Conservation (phyloP, 495 filamentous ascomycete species). For the Penicillium ochrochloron region DNA sequence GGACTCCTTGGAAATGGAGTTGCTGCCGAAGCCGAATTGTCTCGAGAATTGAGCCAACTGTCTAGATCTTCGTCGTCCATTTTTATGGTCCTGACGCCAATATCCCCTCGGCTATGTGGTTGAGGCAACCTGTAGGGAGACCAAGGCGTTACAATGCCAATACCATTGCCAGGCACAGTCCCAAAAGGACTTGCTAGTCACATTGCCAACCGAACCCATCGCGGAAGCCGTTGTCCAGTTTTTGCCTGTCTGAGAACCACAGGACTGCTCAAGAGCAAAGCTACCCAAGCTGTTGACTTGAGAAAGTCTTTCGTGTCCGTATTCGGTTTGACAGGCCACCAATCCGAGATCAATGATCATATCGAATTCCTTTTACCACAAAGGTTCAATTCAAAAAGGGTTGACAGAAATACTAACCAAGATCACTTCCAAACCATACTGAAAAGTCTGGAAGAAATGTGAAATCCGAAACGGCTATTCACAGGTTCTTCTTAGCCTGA, state of each 20-base stretch:
- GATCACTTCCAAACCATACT: background rate
- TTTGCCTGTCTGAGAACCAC: background rate
- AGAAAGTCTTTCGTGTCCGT: background rate
- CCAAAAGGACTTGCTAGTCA: slow-evolving; percentile 20
- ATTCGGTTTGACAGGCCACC: background rate
- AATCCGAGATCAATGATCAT: background rate
- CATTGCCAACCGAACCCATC: slow-evolving; percentile 24
- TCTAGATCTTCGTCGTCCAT: background rate
- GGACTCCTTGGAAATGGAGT: slow-evolving; percentile 5
- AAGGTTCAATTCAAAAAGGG: background rate
- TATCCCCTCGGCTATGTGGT: slow-evolving; percentile 10
- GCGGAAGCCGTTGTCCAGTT: background rate
- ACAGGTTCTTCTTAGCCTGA: background rate
- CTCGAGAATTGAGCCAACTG: slow-evolving; percentile 18
- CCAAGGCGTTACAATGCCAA: background rate
- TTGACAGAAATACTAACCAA: background rate
- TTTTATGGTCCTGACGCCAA: background rate
- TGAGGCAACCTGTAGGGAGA: background rate
- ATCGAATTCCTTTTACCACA: slow-evolving; percentile 9
- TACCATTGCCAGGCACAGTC: slow-evolving; percentile 27
- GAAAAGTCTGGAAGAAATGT: background rate
- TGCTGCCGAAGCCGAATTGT: slow-evolving; percentile 16
- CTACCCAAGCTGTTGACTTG: background rate
- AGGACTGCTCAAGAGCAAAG: background rate
- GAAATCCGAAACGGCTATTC: background rate